Evolutionary conservation across 169 alveolate species (phyloP), one percentile per base, ranked within the genome.

Genomic region (Eimeria praecox): DNA sequence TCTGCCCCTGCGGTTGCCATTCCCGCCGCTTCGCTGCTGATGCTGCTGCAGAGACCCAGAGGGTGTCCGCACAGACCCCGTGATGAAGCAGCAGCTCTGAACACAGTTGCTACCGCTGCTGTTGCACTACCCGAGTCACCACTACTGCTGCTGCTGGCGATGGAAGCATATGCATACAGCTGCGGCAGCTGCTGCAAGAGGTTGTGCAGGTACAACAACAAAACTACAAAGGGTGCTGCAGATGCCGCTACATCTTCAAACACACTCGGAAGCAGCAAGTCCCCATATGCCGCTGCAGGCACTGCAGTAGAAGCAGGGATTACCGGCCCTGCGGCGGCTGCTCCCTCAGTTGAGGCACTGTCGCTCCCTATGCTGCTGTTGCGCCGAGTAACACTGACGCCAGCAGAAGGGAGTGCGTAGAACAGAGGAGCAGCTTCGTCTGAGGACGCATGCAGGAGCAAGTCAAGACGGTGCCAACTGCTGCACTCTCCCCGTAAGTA

Each of bases 341-440:
- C 52, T 30, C 59, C 33, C 42, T 35, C 16, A 14, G 80, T 24
- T 56, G 82, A 49, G 4, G 64, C 92, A 35, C 54, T 8, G 42
- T 22, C 52, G 14, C 46, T 40, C 49, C 0, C n/a, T 10, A 3
- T 22, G 78, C 92, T 62, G 71, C 90, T 82, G 90, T 73, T 46
- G 49, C 46, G 64, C 6, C 90, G 90, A 14, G 90, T 49, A 33
- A 82, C 90, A 46, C 69, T 4, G 44, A 82, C 73, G 69, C 73
- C 71, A 9, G 90, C 71, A 46, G 90, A 82, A 52, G 90, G 87
- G 27, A 66, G 42, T 22, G 46, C 77, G 59, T n/a, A 38, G 73
- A 92, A 83, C 20, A 92, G 85, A 30, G 71, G 80, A 30, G 95
- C 95, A 9, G 95, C 95, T 73, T 92, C 95, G n/a, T 92, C 91